phyloP scores from a whole-genome alignment of 805 yeast species.

The Candida mattraensis region DNA sequence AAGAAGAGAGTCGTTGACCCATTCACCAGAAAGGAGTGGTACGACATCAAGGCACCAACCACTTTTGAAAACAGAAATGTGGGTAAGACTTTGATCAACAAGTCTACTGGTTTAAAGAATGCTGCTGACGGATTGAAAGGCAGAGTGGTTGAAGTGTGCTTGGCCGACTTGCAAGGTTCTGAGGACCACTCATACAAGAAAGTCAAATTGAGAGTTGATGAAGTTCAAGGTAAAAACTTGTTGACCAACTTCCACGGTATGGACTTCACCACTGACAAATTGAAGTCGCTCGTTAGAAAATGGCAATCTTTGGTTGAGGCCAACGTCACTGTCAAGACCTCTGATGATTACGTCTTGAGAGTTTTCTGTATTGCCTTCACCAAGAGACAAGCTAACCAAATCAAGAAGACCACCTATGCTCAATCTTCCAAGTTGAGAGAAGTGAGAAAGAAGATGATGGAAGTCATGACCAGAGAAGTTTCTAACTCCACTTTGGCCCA shows the following conservation, averaged over 20 bases:
- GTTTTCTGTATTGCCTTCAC: conserved; percentile 98
- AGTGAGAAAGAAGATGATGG: conserved; percentile 94
- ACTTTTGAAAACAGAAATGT: conserved; percentile 98
- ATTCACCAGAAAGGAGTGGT: conserved; percentile 99
- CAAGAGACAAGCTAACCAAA: conserved; percentile 94
- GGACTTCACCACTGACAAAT: conserved; percentile 97
- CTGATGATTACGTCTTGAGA: conserved; percentile 97
- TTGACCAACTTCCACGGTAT: conserved; percentile 99
- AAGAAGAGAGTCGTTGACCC: conserved; percentile 99
- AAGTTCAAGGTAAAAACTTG: conserved; percentile 98
- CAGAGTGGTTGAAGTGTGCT: conserved; percentile 91
- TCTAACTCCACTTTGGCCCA: conserved; percentile 93
- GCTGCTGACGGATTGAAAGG: conserved; percentile 98
- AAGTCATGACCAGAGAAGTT: conserved; percentile 95
- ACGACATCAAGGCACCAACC: conserved; percentile 97
- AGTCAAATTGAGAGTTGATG: conserved; percentile 96
- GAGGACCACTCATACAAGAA: conserved; percentile 99
- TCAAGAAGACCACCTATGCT: conserved; percentile 97
- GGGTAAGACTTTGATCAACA: conserved; percentile 98
- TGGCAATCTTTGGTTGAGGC: conserved; percentile 99
- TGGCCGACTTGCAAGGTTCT: conserved; percentile 97
- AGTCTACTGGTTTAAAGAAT: conserved; percentile 95
- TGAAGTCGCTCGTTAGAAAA: conserved; percentile 96
- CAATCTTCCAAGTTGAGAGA: conserved; percentile 97
- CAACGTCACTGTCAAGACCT: conserved; percentile 95